Conservation (phyloP, 495 filamentous ascomycete species). For the Podospora pseudocomata region DNA sequence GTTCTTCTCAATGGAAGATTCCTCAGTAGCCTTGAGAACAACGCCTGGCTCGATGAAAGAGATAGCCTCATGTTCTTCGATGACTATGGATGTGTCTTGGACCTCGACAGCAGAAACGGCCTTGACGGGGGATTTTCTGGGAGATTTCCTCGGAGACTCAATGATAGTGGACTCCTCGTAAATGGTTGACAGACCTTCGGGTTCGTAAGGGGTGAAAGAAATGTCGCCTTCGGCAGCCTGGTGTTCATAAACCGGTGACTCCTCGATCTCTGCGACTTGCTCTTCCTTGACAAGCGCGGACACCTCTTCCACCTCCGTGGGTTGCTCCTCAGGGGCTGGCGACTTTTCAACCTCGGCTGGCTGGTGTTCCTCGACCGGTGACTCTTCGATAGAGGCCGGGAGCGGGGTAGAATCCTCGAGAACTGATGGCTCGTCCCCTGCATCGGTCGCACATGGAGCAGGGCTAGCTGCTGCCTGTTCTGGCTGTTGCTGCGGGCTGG, state of each 20-base stretch:
- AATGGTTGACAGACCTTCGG: constrained; percentile 32
- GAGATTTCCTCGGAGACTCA: constrained; percentile 3
- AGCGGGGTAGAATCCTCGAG: not conserved
- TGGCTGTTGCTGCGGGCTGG: not conserved
- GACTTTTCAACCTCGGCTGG: not conserved
- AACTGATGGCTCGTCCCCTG: not conserved
- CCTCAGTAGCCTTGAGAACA: not conserved
- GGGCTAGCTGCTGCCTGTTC: constrained; percentile 23
- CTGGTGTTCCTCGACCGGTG: not conserved
- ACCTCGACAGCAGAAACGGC: not conserved
- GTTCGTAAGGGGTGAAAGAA: constrained; percentile 19
- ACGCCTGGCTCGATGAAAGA: not conserved
- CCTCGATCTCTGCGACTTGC: not conserved
- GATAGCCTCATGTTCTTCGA: not conserved
- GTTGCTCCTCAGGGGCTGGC: not conserved
- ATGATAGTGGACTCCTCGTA: constrained; percentile 25
- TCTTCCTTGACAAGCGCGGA: not conserved
- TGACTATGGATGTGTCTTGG: not conserved
- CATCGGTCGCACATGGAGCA: constrained; percentile 1
- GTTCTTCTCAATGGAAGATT: not conserved
- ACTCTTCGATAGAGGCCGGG: not conserved
- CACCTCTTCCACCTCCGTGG: not conserved
- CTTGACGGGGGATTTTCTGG: not conserved
- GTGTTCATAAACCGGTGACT: constrained; percentile 1
- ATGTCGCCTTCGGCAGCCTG: not conserved